A percentile compares a stretch with the other conserved stretches of the same genome.
phyloP scores from a whole-genome alignment of 768 basidiomycete genomes.

The Hypsizygus marmoreus region DNA sequence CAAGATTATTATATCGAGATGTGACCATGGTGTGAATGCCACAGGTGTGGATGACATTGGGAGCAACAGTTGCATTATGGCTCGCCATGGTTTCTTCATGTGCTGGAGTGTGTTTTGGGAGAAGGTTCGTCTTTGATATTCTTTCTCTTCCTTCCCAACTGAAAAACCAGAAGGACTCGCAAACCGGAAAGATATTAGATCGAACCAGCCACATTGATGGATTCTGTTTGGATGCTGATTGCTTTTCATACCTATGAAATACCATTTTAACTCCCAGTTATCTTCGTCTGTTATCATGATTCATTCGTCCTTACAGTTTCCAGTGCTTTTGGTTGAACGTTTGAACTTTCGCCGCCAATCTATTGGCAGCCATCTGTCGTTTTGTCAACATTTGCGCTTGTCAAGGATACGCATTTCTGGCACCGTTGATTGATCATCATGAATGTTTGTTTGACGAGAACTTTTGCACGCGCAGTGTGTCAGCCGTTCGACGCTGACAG shows the following conservation, averaged over 20 bases:
- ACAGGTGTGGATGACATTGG: conserved; percentile 60
- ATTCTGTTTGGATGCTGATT: too few relatives aligned
- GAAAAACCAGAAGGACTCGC: neutral
- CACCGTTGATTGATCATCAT: conserved; percentile 1
- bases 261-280: too few relatives aligned
- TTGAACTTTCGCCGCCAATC: too few relatives aligned
- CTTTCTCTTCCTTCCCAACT: neutral
- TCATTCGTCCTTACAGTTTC: too few relatives aligned
- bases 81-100: conserved; percentile 39
- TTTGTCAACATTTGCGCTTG: too few relatives aligned
- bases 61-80: conserved; percentile 51
- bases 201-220: too few relatives aligned
- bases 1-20: neutral
- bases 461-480: too few relatives aligned
- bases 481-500: too few relatives aligned
- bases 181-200: conserved; percentile 1
- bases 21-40: conserved; percentile 1
- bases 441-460: neutral
- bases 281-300: too few relatives aligned
- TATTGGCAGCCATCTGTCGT: conserved; percentile 3
- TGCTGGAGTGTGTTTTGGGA: conserved; percentile 33
- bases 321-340: too few relatives aligned
- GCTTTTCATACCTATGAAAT: too few relatives aligned
- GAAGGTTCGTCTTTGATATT: conserved; percentile 9
- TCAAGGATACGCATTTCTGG: too few relatives aligned